Conservation (phyloP, 1,284 basidiomycete genomes). For the Pulveroboletus sp. region DNA sequence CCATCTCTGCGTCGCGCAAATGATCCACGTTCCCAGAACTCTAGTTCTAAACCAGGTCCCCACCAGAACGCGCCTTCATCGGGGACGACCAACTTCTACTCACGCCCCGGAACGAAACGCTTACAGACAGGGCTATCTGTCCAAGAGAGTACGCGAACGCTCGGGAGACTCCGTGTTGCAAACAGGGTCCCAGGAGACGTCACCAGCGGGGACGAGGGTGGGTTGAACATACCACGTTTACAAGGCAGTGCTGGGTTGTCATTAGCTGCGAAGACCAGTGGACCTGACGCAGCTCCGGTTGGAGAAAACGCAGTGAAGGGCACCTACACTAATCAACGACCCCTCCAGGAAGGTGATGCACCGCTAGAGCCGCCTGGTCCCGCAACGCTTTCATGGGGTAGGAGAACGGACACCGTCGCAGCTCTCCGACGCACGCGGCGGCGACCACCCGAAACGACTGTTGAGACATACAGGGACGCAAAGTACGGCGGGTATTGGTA, state of each 20-base stretch:
- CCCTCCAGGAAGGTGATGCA: background rate
- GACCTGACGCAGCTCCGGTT: background rate
- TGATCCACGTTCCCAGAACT: background rate
- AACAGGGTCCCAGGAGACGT: conserved; percentile 47
- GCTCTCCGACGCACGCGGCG: conserved; percentile 26
- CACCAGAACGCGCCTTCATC: background rate
- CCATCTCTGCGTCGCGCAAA: background rate
- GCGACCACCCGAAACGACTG: conserved; percentile 5
- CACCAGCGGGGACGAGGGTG: conserved; percentile 43
- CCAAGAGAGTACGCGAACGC: conserved; percentile 38
- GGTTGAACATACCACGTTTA: conserved; percentile 8
- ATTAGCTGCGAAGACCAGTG: background rate
- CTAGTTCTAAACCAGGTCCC: background rate
- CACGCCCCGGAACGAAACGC: conserved; percentile 17
- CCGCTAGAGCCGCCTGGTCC: conserved; percentile 31
- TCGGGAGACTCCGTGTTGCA: conserved; percentile 42
- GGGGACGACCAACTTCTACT: background rate
- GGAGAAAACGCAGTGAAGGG: background rate
- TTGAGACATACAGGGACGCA: conserved; percentile 7
- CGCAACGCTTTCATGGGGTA: conserved; percentile 31
- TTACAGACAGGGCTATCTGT: conserved; percentile 24
- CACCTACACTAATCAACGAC: background rate
- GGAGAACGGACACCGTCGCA: conserved; percentile 22
- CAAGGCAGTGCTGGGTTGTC: background rate
- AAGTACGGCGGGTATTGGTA: conserved; percentile 14